These are phyloP conservation scores for Chlorella sp. DNA, from an alignment of 139 green algal species.

Conservation along the genomic window DNA sequence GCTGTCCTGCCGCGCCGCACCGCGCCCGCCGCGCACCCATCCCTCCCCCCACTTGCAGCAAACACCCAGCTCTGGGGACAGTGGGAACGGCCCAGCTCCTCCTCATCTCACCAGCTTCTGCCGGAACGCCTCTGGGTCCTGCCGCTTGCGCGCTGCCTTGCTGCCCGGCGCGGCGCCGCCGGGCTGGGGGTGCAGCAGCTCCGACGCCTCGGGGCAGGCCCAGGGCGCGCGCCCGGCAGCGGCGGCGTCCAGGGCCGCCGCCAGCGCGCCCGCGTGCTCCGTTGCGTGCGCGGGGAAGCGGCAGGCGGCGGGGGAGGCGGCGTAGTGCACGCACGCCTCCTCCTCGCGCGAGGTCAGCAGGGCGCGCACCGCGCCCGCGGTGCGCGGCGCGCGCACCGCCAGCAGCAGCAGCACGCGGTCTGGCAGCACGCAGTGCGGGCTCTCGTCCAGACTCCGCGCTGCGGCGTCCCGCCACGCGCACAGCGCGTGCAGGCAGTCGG, in stretches of 20 bases:
- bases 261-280: neutral
- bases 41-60: neutral
- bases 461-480: slow-evolving; percentile 58
- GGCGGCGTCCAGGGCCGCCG: neutral
- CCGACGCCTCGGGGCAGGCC: slow-evolving; percentile 7
- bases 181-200: slow-evolving; percentile 8
- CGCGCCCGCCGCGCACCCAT: too few relatives aligned
- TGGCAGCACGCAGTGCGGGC: slow-evolving; percentile 45
- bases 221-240: slow-evolving; percentile 21
- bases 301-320: too few relatives aligned
- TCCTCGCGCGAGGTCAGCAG: too few relatives aligned
- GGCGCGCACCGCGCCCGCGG: neutral
- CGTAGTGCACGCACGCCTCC: too few relatives aligned
- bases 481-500: slow-evolving; percentile 50
- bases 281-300: neutral
- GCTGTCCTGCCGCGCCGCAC: too few relatives aligned
- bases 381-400: slow-evolving; percentile 7
- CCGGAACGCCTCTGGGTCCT: slow-evolving; percentile 21
- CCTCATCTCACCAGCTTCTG: slow-evolving; percentile 6
- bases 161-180: neutral
- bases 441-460: slow-evolving; percentile 45
- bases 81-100: neutral
- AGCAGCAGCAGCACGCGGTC: slow-evolving; percentile 42
- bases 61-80: neutral
- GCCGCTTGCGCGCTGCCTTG: neutral